A percentile compares a stretch with the other conserved stretches of the same genome.
Evolutionary conservation across 129 eudicot genomes (phyloP).

Genomic region (Oenanthe sinensis): DNA sequence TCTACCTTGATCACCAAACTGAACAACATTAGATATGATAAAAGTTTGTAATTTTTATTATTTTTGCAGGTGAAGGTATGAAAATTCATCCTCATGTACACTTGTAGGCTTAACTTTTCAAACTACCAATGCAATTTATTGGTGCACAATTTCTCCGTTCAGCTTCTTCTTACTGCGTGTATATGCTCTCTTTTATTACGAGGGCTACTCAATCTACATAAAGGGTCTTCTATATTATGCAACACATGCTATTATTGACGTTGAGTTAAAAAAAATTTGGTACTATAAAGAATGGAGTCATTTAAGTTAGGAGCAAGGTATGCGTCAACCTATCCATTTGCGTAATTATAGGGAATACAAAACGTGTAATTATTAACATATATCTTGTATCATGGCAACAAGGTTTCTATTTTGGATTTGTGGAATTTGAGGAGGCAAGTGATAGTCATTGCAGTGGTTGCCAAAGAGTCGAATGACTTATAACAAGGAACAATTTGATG

Average conservation of each 20-base stretch:
- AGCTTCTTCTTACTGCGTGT: not conserved
- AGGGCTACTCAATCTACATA: constrained; percentile 59
- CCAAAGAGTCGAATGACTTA: too few species aligned
- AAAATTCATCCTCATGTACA: not conserved
- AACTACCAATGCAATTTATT: not conserved
- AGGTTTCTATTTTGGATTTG: constrained; percentile 87
- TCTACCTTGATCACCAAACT: not conserved
- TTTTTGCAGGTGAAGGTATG: constrained; percentile 61
- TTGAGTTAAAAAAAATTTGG: constrained; percentile 76
- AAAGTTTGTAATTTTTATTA: not conserved
- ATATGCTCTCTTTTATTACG: constrained; percentile 11
- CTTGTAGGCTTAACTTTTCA: not conserved
- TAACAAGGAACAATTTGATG: too few species aligned
- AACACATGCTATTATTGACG: constrained; percentile 46
- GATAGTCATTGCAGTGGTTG: too few species aligned
- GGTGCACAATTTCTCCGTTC: not conserved
- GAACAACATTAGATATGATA: not conserved
- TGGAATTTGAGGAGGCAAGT: constrained; percentile 72
- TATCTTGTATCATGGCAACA: constrained; percentile 46
- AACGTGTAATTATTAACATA: constrained; percentile 3
- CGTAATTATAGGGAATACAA: not conserved
- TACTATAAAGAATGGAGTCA: constrained; percentile 59
- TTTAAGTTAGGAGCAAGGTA: constrained; percentile 82
- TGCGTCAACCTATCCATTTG: constrained; percentile 6
- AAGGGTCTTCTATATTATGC: constrained; percentile 60